Evolutionary conservation across 2,329 filamentous ascomycete genomes (phyloP).

Genomic region (Plectosphaerella cucumerina): DNA sequence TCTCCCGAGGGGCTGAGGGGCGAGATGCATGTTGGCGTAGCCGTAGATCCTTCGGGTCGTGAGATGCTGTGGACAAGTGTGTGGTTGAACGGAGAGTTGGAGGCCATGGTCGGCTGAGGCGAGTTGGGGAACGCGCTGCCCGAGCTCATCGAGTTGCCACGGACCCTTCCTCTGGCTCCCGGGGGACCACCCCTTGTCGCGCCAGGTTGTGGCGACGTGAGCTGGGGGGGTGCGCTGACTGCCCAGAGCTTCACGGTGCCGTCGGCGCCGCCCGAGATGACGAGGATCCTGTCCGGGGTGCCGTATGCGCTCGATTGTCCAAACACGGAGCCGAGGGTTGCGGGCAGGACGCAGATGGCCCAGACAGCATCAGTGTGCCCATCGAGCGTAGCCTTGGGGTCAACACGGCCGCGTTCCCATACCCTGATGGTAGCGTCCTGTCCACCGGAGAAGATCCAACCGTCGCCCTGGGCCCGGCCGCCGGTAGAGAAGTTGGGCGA

Average conservation of each 20-base stretch:
- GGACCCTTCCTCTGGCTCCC: constrained; percentile 65
- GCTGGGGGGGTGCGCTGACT: constrained; percentile 82
- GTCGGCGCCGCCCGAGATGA: constrained; percentile 90
- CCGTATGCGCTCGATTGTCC: constrained; percentile 72
- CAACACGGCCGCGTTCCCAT: constrained; percentile 91
- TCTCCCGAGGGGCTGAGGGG: constrained; percentile 79
- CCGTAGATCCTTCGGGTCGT: constrained; percentile 58
- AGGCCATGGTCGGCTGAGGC: constrained; percentile 83
- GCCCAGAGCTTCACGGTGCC: constrained; percentile 92
- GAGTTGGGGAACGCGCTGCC: constrained; percentile 88
- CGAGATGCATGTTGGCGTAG: constrained; percentile 89
- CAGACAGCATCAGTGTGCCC: constrained; percentile 95
- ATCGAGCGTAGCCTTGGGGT: constrained; percentile 90
- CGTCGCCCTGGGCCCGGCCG: constrained; percentile 82
- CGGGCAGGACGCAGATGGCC: constrained; percentile 88
- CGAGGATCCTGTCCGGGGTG: constrained; percentile 76
- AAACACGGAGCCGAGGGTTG: constrained; percentile 76
- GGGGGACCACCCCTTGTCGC: constrained; percentile 51
- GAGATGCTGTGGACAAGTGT: constrained; percentile 84
- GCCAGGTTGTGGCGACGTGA: constrained; percentile 74
- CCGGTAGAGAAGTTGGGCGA: constrained; percentile 86
- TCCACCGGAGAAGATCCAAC: constrained; percentile 97
- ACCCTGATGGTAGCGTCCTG: constrained; percentile 91
- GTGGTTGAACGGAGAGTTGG: constrained; percentile 80
- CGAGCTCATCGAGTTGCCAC: constrained; percentile 90